Evolutionary conservation across 2,329 filamentous ascomycete genomes (phyloP), one percentile per base, ranked within the genome.

Genomic region (Hortaea werneckii): DNA sequence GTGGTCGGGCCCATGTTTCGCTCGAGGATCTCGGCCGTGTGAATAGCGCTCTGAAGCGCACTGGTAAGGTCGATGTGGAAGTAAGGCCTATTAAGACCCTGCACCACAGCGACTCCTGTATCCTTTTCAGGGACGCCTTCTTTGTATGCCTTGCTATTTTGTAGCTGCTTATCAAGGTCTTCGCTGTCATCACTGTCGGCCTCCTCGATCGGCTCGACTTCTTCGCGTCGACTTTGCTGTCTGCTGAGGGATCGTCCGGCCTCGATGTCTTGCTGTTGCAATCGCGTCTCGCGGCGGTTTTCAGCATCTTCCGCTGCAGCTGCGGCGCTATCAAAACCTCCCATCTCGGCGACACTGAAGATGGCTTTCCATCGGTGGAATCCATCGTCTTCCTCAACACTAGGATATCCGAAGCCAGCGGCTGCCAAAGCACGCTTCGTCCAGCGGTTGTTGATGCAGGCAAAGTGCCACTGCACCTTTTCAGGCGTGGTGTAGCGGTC

Each of bases 41-140:
- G 79, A 57, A 95, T 79, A 2, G 88, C 90, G 56, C 83, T 87
- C 65, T 95, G 86, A 55, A 96, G 67, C 5, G 92, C 92, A 58
- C 82, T 88, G 4, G 87, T 92, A 43, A 96, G 68, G 64, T 96
- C 92, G 44, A 95, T 79, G 62, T 98, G 92, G 77, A 98, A 96
- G 55, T 95, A 77, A 4, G 92, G 90, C 55, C 86, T 72, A 65
- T 94, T 92, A 51, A 94, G 70, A n/a, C 90, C 86, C 54, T 89
- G 83, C 11, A 96, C 81, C 4, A 86, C 76, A 1, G 84, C 82
- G 28, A 78, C n/a, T 66, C 55, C 65, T 71, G 46, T 40, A 27
- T 45, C 42, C 2, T 2, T 35, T 3, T 9, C n/a, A 7, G 46
- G 40, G 20, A 13, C 35, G 40, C 47, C 45, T 10, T 41, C 44